phyloP scores from a whole-genome alignment of 768 basidiomycete genomes.

The Xerocomellus amylosporus region DNA sequence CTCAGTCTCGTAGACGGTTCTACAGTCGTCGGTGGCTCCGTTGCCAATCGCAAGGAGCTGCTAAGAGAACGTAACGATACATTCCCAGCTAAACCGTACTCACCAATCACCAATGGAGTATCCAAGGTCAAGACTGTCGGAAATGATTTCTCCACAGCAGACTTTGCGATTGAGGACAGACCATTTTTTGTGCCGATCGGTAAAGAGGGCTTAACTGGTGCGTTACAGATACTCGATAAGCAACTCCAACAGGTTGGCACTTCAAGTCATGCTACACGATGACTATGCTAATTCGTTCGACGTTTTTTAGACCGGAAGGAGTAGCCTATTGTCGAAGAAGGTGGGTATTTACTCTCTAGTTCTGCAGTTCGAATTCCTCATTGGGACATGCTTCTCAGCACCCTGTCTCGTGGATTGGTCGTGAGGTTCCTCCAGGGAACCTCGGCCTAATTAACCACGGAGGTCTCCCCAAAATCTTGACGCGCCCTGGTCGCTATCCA shows the following conservation, averaged over 20 bases:
- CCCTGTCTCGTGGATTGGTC: slow-evolving; percentile 69
- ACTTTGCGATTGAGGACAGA: slow-evolving; percentile 53
- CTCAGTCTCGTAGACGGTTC: slow-evolving; percentile 43
- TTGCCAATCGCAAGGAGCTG: slow-evolving; percentile 26
- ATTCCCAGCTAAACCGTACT: slow-evolving; percentile 23
- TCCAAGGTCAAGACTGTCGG: slow-evolving; percentile 15
- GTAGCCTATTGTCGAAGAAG: slow-evolving; percentile 63
- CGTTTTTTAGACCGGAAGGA: slow-evolving; percentile 50
- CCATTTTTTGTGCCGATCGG: slow-evolving; percentile 72
- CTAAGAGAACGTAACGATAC: slow-evolving; percentile 16
- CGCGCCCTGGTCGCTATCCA: slow-evolving; percentile 75
- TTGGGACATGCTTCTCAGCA: slow-evolving; percentile 26
- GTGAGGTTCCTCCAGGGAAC: slow-evolving; percentile 67
- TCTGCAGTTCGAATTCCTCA: background rate
- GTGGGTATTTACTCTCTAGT: slow-evolving; percentile 20
- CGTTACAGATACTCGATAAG: slow-evolving; percentile 65
- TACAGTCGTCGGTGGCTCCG: slow-evolving; percentile 45
- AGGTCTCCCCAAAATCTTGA: slow-evolving; percentile 74
- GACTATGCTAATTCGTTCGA: slow-evolving; percentile 1
- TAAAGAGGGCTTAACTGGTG: slow-evolving; percentile 63
- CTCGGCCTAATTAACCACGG: slow-evolving; percentile 80
- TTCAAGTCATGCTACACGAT: background rate
- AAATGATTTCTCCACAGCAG: slow-evolving; percentile 45
- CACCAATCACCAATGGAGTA: slow-evolving; percentile 5
- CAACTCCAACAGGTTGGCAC: slow-evolving; percentile 46